Evolutionary conservation across 2,329 filamentous ascomycete species (phyloP).

Genomic region (Rhinocladiella similis): DNA sequence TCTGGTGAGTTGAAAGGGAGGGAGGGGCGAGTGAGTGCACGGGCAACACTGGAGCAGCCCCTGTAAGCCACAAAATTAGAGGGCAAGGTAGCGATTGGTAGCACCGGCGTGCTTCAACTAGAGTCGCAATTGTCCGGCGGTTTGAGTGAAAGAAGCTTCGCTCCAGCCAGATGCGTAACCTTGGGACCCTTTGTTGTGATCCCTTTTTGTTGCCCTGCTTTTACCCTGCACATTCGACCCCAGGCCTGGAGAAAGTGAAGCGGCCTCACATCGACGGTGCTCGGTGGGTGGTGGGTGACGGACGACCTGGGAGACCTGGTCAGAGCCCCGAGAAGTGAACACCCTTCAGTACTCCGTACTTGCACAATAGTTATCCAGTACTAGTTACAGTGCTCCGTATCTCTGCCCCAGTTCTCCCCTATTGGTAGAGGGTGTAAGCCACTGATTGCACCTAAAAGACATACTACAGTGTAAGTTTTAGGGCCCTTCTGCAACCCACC

Average conservation of each 20-base stretch:
- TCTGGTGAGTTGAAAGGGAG: background rate
- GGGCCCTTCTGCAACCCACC: too few relatives aligned
- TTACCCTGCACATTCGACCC: too few relatives aligned
- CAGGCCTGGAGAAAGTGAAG: background rate
- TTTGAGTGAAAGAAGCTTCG: background rate
- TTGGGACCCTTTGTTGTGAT: too few relatives aligned
- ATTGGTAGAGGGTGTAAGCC: background rate
- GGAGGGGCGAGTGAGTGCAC: background rate
- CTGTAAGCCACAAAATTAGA: constrained; percentile 19
- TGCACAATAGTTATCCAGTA: too few relatives aligned
- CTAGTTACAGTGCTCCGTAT: too few relatives aligned
- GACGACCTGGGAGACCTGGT: too few relatives aligned
- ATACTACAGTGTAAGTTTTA: too few relatives aligned
- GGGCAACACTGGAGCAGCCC: background rate
- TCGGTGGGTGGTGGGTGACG: too few relatives aligned
- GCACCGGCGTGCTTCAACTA: background rate
- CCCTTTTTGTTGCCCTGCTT: too few relatives aligned
- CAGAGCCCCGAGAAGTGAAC: too few relatives aligned
- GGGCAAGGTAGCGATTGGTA: background rate
- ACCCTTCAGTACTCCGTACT: too few relatives aligned
- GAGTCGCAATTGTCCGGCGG: background rate
- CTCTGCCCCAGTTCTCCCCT: too few relatives aligned
- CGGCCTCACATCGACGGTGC: background rate
- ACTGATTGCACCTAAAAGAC: background rate
- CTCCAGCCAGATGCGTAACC: background rate